phyloP scores from a whole-genome alignment of 106 monocot genomes.

The Chionographis japonica region DNA sequence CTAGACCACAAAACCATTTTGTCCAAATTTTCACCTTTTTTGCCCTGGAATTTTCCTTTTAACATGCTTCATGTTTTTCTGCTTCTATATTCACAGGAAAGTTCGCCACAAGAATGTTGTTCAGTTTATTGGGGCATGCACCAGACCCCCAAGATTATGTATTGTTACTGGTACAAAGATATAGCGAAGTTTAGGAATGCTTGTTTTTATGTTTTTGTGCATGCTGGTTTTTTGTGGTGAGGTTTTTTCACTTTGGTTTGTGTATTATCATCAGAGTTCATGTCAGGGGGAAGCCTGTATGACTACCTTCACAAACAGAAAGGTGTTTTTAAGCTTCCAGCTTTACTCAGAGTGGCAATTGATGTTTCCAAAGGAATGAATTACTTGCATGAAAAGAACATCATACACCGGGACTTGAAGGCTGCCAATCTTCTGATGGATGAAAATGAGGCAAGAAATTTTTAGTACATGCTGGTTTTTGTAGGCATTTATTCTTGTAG shows the following conservation, averaged over 20 bases:
- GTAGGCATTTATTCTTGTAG: too few relatives aligned
- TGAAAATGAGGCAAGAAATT: conserved; percentile 74
- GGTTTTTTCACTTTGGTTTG: background rate
- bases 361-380: conserved; percentile 98
- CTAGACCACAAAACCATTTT: too few relatives aligned
- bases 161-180: conserved; percentile 80
- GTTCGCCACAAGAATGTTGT: conserved; percentile 96
- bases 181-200: background rate
- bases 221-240: conserved; percentile 7
- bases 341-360: conserved; percentile 71
- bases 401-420: conserved; percentile 92
- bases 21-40: too few relatives aligned
- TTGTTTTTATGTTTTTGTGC: background rate
- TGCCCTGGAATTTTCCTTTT: background rate
- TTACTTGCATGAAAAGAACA: conserved; percentile 92
- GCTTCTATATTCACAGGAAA: conserved; percentile 50
- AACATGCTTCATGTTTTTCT: background rate
- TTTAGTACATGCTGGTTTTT: too few relatives aligned
- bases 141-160: conserved; percentile 73
- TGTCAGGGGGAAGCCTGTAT: conserved; percentile 88
- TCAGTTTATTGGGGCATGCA: conserved; percentile 97
- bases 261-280: conserved; percentile 59
- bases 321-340: conserved; percentile 65
- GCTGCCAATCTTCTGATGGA: conserved; percentile 96
- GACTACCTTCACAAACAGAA: conserved; percentile 93